These are phyloP conservation scores for Mortierella antarctica DNA, from an alignment of 192 early-diverging fungal species.

Conservation along the genomic window DNA sequence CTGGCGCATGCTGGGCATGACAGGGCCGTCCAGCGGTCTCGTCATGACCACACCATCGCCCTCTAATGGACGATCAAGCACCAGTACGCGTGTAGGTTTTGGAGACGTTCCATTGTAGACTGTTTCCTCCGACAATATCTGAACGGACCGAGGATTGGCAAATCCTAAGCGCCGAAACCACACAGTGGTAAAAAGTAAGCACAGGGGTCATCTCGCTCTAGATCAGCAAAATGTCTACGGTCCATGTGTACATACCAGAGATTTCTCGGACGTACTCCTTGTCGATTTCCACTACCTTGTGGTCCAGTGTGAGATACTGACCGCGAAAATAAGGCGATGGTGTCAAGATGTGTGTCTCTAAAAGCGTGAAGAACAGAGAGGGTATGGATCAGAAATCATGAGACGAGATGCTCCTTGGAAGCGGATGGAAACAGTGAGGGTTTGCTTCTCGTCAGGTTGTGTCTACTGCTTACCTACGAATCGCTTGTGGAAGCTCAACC, in stretches of 20 bases:
- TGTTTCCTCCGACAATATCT: constrained; percentile 60
- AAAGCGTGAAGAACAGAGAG: not conserved
- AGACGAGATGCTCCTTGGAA: not conserved
- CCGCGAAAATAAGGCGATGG: constrained; percentile 66
- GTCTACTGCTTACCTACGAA: constrained; percentile 56
- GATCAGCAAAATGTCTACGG: not conserved
- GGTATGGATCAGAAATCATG: not conserved
- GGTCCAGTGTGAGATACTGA: constrained; percentile 59
- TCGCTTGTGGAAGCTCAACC: constrained; percentile 53
- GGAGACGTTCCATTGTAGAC: constrained; percentile 57
- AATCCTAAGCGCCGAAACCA: constrained; percentile 40
- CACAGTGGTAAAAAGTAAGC: not conserved
- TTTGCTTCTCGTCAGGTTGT: no score
- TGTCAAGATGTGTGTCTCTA: constrained; percentile 65
- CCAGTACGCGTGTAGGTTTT: constrained; percentile 56
- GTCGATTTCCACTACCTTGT: constrained; percentile 62
- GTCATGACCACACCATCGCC: constrained; percentile 53
- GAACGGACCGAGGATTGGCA: constrained; percentile 53
- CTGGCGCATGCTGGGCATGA: constrained; percentile 35
- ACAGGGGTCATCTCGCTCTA: not conserved
- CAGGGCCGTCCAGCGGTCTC: constrained; percentile 25
- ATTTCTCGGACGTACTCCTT: constrained; percentile 55
- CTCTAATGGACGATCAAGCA: constrained; percentile 60
- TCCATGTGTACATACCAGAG: constrained; percentile 47
- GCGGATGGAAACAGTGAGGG: not conserved